phyloP scores from a whole-genome alignment of 2,329 filamentous ascomycete species.

The Fonsecaea pugnacius region DNA sequence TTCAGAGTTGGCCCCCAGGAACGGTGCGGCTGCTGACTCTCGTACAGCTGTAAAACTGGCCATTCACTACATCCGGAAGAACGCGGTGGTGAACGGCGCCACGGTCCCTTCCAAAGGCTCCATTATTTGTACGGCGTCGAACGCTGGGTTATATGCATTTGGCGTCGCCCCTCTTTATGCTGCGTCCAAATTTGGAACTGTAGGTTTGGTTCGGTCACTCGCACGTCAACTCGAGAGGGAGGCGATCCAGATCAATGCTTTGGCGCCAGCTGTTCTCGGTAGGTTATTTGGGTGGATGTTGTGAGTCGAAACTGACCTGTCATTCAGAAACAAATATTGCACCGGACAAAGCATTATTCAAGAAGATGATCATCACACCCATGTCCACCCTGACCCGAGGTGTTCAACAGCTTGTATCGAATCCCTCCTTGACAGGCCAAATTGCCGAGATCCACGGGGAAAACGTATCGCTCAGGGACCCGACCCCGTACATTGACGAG shows the following conservation, averaged over 20 bases:
- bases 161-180: conserved; percentile 57
- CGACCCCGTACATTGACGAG: conserved; percentile 54
- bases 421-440: conserved; percentile 50
- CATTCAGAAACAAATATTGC: conserved; percentile 53
- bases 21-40: neutral
- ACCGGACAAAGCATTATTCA: conserved; percentile 51
- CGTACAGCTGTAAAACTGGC: conserved; percentile 55
- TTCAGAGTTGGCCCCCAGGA: neutral
- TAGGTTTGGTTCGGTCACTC: conserved; percentile 57
- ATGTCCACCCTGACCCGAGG: conserved; percentile 55
- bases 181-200: conserved; percentile 53
- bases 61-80: conserved; percentile 57
- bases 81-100: conserved; percentile 38
- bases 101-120: conserved; percentile 44
- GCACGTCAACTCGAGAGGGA: conserved; percentile 46
- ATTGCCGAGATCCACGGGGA: conserved; percentile 59
- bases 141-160: conserved; percentile 59
- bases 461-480: conserved; percentile 53
- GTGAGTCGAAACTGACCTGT: neutral
- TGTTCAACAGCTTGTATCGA: conserved; percentile 49
- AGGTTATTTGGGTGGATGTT: conserved; percentile 27
- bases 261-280: conserved; percentile 58
- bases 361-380: conserved; percentile 57
- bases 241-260: conserved; percentile 57
- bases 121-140: conserved; percentile 60